Evolutionary conservation across 129 eudicot genomes (phyloP).

Genomic region (Flaveria linearis): DNA sequence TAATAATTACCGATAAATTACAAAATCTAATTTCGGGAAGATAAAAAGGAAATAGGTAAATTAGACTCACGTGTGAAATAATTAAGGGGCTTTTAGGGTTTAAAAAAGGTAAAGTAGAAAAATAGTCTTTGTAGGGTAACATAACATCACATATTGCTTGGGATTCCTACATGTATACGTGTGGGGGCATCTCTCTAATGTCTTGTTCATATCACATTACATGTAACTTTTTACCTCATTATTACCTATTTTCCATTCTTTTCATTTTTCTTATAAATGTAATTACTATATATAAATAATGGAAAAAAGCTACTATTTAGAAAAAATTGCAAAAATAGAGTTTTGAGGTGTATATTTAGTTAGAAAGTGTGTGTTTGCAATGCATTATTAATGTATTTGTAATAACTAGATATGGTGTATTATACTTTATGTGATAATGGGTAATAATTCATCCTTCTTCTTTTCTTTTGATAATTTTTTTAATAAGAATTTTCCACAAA

Average conservation of each 20-base stretch:
- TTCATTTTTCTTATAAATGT: neutral
- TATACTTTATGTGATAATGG: neutral
- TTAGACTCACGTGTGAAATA: conserved; percentile 44
- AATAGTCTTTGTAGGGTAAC: conserved; percentile 34
- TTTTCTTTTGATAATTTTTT: neutral
- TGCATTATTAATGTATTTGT: neutral
- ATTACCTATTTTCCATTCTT: conserved; percentile 10
- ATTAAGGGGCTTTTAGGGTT: conserved; percentile 33
- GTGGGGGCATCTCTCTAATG: conserved; percentile 26
- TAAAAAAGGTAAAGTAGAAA: conserved; percentile 38
- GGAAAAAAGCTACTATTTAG: neutral
- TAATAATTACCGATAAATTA: conserved; percentile 17
- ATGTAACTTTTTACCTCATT: conserved; percentile 29
- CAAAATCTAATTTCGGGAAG: conserved; percentile 17
- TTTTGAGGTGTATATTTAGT: neutral
- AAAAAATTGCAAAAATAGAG: neutral
- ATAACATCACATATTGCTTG: conserved; percentile 14
- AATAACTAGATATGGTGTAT: neutral
- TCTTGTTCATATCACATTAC: conserved; percentile 23
- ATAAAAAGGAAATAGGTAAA: conserved; percentile 27
- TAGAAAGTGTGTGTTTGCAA: neutral
- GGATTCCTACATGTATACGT: conserved; percentile 38
- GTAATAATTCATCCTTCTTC: neutral
- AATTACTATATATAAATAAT: too few relatives aligned
- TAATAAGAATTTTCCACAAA: neutral